A percentile compares a stretch with the other conserved stretches of the same genome.
These are phyloP conservation scores for Fusarium sp. DNA, from an alignment of 2,329 filamentous ascomycete species.

Conservation along the genomic window DNA sequence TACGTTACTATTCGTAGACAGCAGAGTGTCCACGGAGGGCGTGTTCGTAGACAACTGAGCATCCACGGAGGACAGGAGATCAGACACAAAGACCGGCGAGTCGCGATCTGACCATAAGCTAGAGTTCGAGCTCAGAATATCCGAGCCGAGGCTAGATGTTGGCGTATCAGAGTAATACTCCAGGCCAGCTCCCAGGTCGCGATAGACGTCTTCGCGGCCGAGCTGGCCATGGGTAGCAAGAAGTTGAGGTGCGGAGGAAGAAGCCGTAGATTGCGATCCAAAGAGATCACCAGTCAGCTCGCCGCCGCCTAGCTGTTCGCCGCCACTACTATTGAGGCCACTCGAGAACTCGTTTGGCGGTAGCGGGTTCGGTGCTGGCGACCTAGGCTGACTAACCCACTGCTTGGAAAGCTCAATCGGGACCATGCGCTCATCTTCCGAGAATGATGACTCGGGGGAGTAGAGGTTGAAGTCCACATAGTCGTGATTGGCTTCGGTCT, in stretches of 20 bases:
- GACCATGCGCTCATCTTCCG: conserved; percentile 63
- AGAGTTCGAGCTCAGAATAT: conserved; percentile 4
- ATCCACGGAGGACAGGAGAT: conserved; percentile 9
- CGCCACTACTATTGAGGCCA: conserved; percentile 11
- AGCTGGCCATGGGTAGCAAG: conserved; percentile 25
- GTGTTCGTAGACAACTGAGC: conserved; percentile 9
- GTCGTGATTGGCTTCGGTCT: conserved; percentile 49
- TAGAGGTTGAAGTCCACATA: conserved; percentile 70
- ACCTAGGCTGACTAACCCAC: conserved; percentile 34
- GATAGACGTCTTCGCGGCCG: conserved; percentile 18
- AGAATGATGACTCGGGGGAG: conserved; percentile 63
- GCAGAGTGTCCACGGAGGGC: not conserved
- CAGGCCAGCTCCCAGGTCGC: conserved; percentile 37
- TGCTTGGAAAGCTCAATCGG: conserved; percentile 46
- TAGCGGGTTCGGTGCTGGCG: conserved; percentile 25
- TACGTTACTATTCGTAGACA: conserved; percentile 37
- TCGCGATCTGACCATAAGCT: conserved; percentile 4
- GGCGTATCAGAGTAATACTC: conserved; percentile 16
- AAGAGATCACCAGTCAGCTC: conserved; percentile 2
- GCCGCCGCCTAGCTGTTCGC: conserved; percentile 10
- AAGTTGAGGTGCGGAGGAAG: conserved; percentile 11
- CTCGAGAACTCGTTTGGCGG: conserved; percentile 28
- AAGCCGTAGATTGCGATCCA: conserved; percentile 14
- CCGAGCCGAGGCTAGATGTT: conserved; percentile 18
- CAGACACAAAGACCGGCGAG: conserved; percentile 1